phyloP scores from a whole-genome alignment of 2,329 filamentous ascomycete species.

The Penicillium oxalicum region DNA sequence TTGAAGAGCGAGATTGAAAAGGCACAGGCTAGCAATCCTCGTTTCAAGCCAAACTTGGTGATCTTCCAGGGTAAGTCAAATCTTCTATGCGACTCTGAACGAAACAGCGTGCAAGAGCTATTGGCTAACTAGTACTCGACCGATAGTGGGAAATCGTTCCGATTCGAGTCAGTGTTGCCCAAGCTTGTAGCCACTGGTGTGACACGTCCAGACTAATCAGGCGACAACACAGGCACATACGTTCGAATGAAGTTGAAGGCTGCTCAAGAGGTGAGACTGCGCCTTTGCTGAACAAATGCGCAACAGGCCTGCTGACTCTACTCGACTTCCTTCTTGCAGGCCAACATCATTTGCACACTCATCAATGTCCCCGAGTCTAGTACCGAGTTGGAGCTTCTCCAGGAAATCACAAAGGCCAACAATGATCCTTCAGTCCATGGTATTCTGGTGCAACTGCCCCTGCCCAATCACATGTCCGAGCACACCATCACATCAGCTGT shows the following conservation, averaged over 20 bases:
- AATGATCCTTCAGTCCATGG: slow-evolving; percentile 81
- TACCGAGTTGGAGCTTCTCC: slow-evolving; percentile 77
- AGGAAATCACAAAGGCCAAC: slow-evolving; percentile 76
- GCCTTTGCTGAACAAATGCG: not conserved
- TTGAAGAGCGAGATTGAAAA: slow-evolving; percentile 74
- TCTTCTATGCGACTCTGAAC: not conserved
- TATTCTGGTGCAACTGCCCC: slow-evolving; percentile 86
- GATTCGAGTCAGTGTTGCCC: slow-evolving; percentile 69
- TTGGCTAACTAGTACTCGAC: slow-evolving; percentile 6
- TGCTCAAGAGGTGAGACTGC: slow-evolving; percentile 68
- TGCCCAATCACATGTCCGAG: slow-evolving; percentile 86
- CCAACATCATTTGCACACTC: slow-evolving; percentile 82
- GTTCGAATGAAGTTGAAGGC: slow-evolving; percentile 99
- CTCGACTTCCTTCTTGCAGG: slow-evolving; percentile 45
- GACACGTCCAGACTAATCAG: slow-evolving; percentile 20
- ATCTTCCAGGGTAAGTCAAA: slow-evolving; percentile 76
- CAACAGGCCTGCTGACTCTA: slow-evolving; percentile 6
- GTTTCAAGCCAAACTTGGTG: slow-evolving; percentile 82
- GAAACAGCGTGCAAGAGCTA: not conserved
- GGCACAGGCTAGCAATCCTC: slow-evolving; percentile 74
- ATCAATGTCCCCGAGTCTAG: slow-evolving; percentile 76
- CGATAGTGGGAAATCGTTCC: slow-evolving; percentile 76
- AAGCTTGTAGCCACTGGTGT: slow-evolving; percentile 11
- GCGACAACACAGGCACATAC: slow-evolving; percentile 66
- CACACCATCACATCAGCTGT: slow-evolving; percentile 86